These are phyloP conservation scores for Lathyrus aphaca DNA, from an alignment of 306 rosid genomes.

Conservation along the genomic window DNA sequence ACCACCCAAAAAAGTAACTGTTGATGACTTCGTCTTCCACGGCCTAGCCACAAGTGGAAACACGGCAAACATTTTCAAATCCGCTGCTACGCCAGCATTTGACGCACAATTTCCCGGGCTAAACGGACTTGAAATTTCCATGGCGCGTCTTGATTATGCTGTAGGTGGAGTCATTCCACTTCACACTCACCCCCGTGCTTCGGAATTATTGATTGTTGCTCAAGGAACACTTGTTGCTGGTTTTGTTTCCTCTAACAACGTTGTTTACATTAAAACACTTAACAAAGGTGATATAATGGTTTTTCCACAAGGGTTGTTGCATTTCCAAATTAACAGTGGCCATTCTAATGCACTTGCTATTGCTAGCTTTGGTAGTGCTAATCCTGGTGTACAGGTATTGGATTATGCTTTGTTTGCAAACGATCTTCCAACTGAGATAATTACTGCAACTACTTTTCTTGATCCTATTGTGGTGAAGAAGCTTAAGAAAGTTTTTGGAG, in stretches of 20 bases:
- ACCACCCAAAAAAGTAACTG: too few relatives aligned
- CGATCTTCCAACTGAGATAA: conserved; percentile 60
- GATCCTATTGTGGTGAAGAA: conserved; percentile 62
- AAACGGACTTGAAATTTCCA: conserved; percentile 76
- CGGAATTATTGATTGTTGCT: conserved; percentile 50
- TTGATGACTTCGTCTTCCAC: too few relatives aligned
- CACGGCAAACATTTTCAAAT: too few relatives aligned
- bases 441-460: conserved; percentile 61
- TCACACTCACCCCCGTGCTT: conserved; percentile 79
- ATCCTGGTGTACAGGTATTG: conserved; percentile 73
- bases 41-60: too few relatives aligned
- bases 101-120: conserved; percentile 61
- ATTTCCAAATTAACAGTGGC: conserved; percentile 68
- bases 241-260: conserved; percentile 60
- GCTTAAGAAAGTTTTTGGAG: conserved; percentile 90
- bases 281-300: conserved; percentile 73
- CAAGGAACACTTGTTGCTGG: conserved; percentile 65
- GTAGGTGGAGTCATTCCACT: conserved; percentile 68
- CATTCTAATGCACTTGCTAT: conserved; percentile 29
- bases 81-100: too few relatives aligned
- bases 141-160: conserved; percentile 64
- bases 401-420: conserved; percentile 74
- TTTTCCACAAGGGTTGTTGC: conserved; percentile 82
- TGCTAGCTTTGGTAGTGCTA: conserved; percentile 66
- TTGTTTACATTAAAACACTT: conserved; percentile 59